Evolutionary conservation across 768 basidiomycete species (phyloP).

Genomic region (Rhizopogon rudus): DNA sequence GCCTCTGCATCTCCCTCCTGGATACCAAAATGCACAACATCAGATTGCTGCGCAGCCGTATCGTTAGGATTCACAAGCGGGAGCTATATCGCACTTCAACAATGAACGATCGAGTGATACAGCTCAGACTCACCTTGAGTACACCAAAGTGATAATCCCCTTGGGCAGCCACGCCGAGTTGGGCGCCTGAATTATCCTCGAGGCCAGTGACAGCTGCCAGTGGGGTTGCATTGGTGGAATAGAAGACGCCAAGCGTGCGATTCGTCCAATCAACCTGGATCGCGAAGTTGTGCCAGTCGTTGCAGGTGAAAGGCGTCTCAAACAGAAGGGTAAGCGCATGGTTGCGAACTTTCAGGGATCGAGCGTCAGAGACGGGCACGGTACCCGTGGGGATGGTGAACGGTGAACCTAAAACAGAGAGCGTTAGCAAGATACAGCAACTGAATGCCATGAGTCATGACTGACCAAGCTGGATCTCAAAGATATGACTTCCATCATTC

Average conservation of each 20-base stretch:
- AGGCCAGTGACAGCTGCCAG: conserved; percentile 40
- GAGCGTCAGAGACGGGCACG: conserved; percentile 38
- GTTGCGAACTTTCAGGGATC: conserved; percentile 50
- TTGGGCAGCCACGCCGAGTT: conserved; percentile 38
- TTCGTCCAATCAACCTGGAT: conserved; percentile 51
- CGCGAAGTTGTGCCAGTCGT: conserved; percentile 57
- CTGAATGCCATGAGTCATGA: too few species aligned
- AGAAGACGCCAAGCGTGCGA: conserved; percentile 45
- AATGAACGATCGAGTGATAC: neutral
- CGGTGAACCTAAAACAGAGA: conserved; percentile 40
- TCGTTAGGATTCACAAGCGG: conserved; percentile 47
- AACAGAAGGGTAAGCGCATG: conserved; percentile 50
- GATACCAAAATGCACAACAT: conserved; percentile 55
- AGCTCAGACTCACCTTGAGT: conserved; percentile 41
- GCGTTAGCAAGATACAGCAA: neutral
- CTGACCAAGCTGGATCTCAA: conserved; percentile 43
- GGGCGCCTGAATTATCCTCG: conserved; percentile 35
- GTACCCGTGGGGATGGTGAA: conserved; percentile 47
- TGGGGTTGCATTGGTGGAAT: conserved; percentile 36
- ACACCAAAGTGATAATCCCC: conserved; percentile 62
- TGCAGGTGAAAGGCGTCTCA: conserved; percentile 36
- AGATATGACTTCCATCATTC: conserved; percentile 53
- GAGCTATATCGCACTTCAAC: conserved; percentile 30
- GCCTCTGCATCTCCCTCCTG: conserved; percentile 56
- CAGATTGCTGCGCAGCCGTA: conserved; percentile 39